These are phyloP conservation scores for Colletotrichum siamense DNA, from an alignment of 2,329 filamentous ascomycete species.

Conservation along the genomic window DNA sequence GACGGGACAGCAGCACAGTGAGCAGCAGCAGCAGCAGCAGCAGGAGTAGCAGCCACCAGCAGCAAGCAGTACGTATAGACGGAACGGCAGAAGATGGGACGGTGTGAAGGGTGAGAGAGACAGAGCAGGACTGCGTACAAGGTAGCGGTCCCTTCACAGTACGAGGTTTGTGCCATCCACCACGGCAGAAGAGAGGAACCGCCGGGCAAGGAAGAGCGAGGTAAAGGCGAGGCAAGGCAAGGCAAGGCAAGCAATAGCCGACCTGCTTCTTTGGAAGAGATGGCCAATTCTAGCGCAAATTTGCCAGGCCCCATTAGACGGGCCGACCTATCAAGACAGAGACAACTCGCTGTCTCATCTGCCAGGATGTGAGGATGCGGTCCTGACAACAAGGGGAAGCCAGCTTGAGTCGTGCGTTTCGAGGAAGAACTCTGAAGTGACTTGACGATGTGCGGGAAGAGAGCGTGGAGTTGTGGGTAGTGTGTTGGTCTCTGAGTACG, in stretches of 20 bases:
- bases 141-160: neutral
- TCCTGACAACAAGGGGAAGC: constrained; percentile 22
- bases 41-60: neutral
- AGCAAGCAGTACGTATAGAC: neutral
- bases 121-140: neutral
- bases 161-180: neutral
- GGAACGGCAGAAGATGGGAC: neutral
- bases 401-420: constrained; percentile 23
- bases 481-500: neutral
- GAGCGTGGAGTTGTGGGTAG: constrained; percentile 5
- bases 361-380: constrained; percentile 19
- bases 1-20: neutral
- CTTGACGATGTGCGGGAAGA: constrained; percentile 7
- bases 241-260: constrained; percentile 4
- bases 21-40: neutral
- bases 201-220: neutral
- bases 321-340: constrained; percentile 24
- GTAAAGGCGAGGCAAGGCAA: neutral
- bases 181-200: neutral
- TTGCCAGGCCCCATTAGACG: constrained; percentile 21
- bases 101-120: neutral
- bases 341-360: constrained; percentile 23
- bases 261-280: constrained; percentile 9
- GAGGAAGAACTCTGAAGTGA: constrained; percentile 21
- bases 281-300: constrained; percentile 21